Percentiles rank a stretch among this genome's conserved stretches.
phyloP scores from a whole-genome alignment of 2,329 filamentous ascomycete genomes.

The Trichoderma atrobrunneum region DNA sequence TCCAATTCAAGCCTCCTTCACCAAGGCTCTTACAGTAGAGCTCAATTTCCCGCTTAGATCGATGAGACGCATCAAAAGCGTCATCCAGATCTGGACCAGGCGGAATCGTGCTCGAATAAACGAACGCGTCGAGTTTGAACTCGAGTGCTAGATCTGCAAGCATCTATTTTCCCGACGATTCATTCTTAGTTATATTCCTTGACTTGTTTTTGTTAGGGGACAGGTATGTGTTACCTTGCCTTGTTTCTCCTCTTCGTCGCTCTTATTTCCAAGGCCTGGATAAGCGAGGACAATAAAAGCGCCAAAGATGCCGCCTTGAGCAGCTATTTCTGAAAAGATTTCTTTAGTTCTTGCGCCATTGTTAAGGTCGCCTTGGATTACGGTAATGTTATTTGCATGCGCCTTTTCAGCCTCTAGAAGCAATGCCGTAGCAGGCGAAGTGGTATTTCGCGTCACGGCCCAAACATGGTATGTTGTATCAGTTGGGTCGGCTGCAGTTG shows the following conservation, averaged over 20 bases:
- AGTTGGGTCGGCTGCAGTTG: background rate
- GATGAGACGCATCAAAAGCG: background rate
- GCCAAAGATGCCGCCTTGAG: conserved; percentile 7
- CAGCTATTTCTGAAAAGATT: conserved; percentile 1
- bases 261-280: conserved; percentile 15
- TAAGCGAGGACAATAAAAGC: conserved; percentile 5
- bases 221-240: background rate
- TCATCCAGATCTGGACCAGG: background rate
- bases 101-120: conserved; percentile 15
- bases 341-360: background rate
- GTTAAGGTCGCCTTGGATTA: conserved; percentile 4
- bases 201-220: background rate
- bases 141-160: conserved; percentile 10
- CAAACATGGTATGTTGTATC: background rate
- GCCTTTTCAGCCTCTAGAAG: background rate
- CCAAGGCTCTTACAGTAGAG: background rate
- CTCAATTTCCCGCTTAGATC: conserved; percentile 8
- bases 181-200: background rate
- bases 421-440: background rate
- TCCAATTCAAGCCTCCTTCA: conserved; percentile 11
- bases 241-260: conserved; percentile 7
- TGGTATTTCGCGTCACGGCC: background rate
- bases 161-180: background rate
- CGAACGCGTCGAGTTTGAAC: background rate
- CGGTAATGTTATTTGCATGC: background rate